Evolutionary conservation across 1,284 basidiomycete genomes (phyloP), one percentile per base, ranked within the genome.

Genomic region (Pseudozyma sp.): DNA sequence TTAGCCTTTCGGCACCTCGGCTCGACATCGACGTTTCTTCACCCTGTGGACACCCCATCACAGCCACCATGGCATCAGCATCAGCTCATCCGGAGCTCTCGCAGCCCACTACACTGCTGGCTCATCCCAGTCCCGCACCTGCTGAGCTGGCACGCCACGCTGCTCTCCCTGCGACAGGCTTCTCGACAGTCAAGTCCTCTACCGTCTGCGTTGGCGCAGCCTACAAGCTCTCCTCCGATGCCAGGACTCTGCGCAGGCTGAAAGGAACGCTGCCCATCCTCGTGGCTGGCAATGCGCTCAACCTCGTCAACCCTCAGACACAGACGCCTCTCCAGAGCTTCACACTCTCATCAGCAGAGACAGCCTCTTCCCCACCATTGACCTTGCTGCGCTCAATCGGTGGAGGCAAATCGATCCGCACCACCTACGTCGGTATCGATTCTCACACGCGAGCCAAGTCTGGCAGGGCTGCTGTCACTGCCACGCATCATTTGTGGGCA

Each of bases 281-380:
- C 50, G 53, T 71, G 16, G 53, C 52, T 9, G 73, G 60, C 31
- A 62, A 71, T 16, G 68, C 64, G 44, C 55, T 76, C 61, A 71
- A 64, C 49, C 69, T 76, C n/a, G 48, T 76, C 58, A 71, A 76
- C n/a, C 68, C 73, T 14, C 54, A 57, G 44, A 58, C 57, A 11
- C 73, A 76, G 55, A 70, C 68, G 1, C 73, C 64, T 38, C 54
- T 71, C 8, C 73, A 76, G 58, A 76, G 73, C 58, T 76, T 71
- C 50, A 59, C 61, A 2, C 64, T 76, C 25, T 58, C 69, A 0
- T 60, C 69, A 6, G 56, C 68, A 16, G 73, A 76, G 42, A 52
- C 53, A 16, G 54, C 68, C 35, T 59, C 59, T n/a, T 67, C 53
- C 9, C 58, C 68, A 7, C 73, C 73, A 5, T 58, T 76, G 25